These are phyloP conservation scores for Arthrobotrys megalospora DNA, from an alignment of 2,329 filamentous ascomycete genomes.

Conservation along the genomic window DNA sequence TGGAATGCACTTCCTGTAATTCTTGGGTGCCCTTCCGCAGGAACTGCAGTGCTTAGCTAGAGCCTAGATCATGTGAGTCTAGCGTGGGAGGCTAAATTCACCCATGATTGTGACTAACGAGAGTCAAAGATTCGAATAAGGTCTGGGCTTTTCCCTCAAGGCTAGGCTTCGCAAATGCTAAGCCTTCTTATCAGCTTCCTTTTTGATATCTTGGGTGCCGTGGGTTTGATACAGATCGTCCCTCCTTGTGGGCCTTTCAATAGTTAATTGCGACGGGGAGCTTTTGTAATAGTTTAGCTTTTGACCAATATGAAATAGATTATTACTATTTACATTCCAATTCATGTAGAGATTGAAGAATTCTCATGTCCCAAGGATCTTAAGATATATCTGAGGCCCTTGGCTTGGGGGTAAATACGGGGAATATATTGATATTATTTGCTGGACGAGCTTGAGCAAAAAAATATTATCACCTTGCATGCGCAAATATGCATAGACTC, in stretches of 20 bases:
- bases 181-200: slow-evolving; percentile 47
- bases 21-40: neutral
- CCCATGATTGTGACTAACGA: slow-evolving; percentile 19
- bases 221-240: slow-evolving; percentile 16
- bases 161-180: slow-evolving; percentile 22
- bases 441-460: neutral
- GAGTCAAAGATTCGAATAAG: slow-evolving; percentile 10
- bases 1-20: slow-evolving; percentile 2
- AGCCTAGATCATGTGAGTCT: slow-evolving; percentile 15
- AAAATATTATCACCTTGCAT: slow-evolving; percentile 29
- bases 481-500: slow-evolving; percentile 22
- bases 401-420: slow-evolving; percentile 25
- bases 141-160: slow-evolving; percentile 10
- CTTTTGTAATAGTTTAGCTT: neutral
- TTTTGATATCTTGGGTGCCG: slow-evolving; percentile 25
- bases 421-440: slow-evolving; percentile 26
- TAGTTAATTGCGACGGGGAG: slow-evolving; percentile 25
- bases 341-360: neutral
- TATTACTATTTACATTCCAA: slow-evolving; percentile 1
- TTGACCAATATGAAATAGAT: slow-evolving; percentile 14
- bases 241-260: neutral
- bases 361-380: slow-evolving; percentile 4
- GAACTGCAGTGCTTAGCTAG: slow-evolving; percentile 2
- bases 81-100: slow-evolving; percentile 12
- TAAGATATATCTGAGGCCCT: slow-evolving; percentile 28